These are phyloP conservation scores for Hortiboletus flavorubellus DNA, from an alignment of 768 basidiomycete species.

Conservation along the genomic window DNA sequence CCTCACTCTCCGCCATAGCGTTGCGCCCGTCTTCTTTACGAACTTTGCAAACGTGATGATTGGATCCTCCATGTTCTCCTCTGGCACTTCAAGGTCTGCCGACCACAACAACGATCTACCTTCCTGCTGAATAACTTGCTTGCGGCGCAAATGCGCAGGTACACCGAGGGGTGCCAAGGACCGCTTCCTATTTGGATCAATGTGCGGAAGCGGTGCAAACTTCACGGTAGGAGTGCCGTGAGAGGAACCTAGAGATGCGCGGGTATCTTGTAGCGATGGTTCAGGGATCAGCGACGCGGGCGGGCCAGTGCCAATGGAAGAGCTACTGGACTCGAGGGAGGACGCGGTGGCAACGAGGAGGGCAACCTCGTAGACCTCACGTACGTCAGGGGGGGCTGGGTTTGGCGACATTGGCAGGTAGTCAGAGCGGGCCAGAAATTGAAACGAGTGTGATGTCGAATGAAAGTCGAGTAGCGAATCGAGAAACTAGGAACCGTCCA, in stretches of 20 bases:
- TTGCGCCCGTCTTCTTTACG: conserved; percentile 41
- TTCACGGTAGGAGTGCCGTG: conserved; percentile 38
- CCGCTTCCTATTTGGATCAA: conserved; percentile 47
- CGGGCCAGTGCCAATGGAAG: conserved; percentile 13
- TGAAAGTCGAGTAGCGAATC: conserved; percentile 10
- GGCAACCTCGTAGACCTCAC: conserved; percentile 19
- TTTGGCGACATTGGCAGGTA: conserved; percentile 12
- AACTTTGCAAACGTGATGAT: conserved; percentile 47
- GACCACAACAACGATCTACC: conserved; percentile 19
- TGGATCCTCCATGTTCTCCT: conserved; percentile 43
- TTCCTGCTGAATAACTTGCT: conserved; percentile 16
- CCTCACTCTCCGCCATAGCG: conserved; percentile 47
- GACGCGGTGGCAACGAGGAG: conserved; percentile 3
- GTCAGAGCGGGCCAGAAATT: not conserved
- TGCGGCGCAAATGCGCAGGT: conserved; percentile 39
- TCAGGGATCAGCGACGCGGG: conserved; percentile 11
- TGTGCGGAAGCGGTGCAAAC: conserved; percentile 58
- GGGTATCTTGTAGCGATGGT: conserved; percentile 7
- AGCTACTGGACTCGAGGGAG: conserved; percentile 13
- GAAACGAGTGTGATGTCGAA: conserved; percentile 24
- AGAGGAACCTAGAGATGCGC: conserved; percentile 15
- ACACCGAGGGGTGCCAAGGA: conserved; percentile 52
- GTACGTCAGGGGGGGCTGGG: conserved; percentile 7
- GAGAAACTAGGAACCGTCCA: conserved; percentile 9
- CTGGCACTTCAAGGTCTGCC: conserved; percentile 21